Percentiles rank a stretch among this genome's conserved stretches.
phyloP scores from a whole-genome alignment of 2,329 filamentous ascomycete genomes.

The Zymoseptoria ardabiliae region DNA sequence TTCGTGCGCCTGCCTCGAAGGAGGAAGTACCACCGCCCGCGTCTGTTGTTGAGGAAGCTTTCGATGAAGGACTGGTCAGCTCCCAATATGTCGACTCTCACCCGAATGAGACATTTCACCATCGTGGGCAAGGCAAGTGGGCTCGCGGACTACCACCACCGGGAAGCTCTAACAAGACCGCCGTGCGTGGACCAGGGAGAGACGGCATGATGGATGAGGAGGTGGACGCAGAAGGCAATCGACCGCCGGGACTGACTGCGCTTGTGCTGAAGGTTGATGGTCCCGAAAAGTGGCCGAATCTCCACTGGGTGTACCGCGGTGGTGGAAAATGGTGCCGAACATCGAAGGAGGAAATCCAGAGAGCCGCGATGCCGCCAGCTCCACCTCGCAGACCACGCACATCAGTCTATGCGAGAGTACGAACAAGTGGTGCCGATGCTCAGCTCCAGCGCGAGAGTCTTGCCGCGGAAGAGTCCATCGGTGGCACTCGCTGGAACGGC shows the following conservation, averaged over 20 bases:
- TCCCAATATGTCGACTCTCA: conserved; percentile 22
- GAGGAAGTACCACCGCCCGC: background rate
- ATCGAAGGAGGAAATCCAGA: conserved; percentile 20
- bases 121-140: conserved; percentile 27
- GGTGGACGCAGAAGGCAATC: conserved; percentile 11
- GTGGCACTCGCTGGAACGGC: conserved; percentile 3
- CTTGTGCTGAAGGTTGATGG: conserved; percentile 25
- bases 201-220: conserved; percentile 12
- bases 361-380: conserved; percentile 2
- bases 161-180: conserved; percentile 21
- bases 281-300: conserved; percentile 24
- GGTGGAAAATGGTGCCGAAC: conserved; percentile 28
- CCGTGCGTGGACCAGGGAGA: conserved; percentile 21
- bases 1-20: background rate
- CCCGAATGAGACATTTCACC: conserved; percentile 23
- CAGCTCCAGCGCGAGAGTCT: conserved; percentile 19
- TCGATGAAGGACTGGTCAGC: conserved; percentile 14
- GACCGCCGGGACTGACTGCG: conserved; percentile 16
- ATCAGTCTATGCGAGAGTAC: conserved; percentile 3
- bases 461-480: conserved; percentile 7
- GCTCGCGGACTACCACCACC: conserved; percentile 22
- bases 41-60: background rate
- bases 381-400: conserved; percentile 7
- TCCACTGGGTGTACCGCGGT: conserved; percentile 27
- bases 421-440: conserved; percentile 15